Evolutionary conservation across 148 eudicot genomes (phyloP), one percentile per base, ranked within the genome.

Genomic region (Drosera capensis): DNA sequence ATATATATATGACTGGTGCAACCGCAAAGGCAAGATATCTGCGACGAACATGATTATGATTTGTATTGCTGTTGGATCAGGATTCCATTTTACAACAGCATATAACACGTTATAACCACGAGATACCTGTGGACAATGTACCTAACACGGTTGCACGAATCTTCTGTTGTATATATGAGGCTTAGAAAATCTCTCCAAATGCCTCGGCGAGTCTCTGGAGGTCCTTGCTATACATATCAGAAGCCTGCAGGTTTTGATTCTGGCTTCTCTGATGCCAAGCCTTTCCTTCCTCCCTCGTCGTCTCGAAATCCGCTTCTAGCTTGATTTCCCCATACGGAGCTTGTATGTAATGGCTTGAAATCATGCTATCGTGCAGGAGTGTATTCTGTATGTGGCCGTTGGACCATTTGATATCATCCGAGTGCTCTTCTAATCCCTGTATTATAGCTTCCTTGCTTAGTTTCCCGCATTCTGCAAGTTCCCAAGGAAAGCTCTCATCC

Each of bases 321-420:
- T 79, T 79, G 38, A 65, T 65, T 54, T 73, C 86, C 24, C 61
- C 64, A 56, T 65, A 67, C n/a, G 46, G 6, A 22, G 62, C 55
- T 25, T 50, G 55, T 45, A n/a, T n/a, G n/a, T n/a, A n/a, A n/a
- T n/a, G n/a, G n/a, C n/a, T n/a, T n/a, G n/a, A n/a, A n/a, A n/a
- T n/a, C n/a, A n/a, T n/a, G n/a, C n/a, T n/a, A n/a, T n/a, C n/a
- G n/a, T n/a, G n/a, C n/a, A n/a, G n/a, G n/a, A n/a, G n/a, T n/a
- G n/a, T n/a, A n/a, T n/a, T n/a, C n/a, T n/a, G n/a, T n/a, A n/a
- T n/a, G n/a, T n/a, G n/a, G n/a, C n/a, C n/a, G 19, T 79, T 90
- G 5, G 70, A 64, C 87, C 87, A 82, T 57, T 78, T 86, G 14
- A 69, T 75, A 11, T 82, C 81, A 16, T 75, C 86, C n/a, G 58